Percentiles rank a stretch among this genome's conserved stretches.
Conservation (phyloP, 352 stramenopile genomes). For the Peronospora tabacina region DNA sequence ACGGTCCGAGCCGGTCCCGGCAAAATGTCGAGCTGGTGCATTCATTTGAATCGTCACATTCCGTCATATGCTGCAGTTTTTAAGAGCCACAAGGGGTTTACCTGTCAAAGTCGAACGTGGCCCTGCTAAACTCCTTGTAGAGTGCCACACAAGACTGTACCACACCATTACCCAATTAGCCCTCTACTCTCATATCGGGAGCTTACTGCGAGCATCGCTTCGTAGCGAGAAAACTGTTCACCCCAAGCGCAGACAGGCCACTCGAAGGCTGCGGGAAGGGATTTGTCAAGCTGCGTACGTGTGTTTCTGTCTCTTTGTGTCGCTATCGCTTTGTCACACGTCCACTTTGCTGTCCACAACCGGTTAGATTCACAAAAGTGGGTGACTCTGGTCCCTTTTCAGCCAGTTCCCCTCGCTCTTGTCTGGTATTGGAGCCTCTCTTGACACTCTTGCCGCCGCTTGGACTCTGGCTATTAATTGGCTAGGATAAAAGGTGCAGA, state of each 20-base stretch:
- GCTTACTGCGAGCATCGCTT: constrained; percentile 23
- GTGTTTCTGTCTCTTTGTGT: neutral
- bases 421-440: neutral
- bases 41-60: too few relatives aligned
- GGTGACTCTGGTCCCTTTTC: constrained; percentile 13
- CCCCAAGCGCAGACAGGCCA: constrained; percentile 8
- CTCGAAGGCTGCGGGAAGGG: constrained; percentile 1
- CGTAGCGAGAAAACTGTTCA: constrained; percentile 16
- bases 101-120: neutral
- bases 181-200: constrained; percentile 9
- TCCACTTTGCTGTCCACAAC: neutral
- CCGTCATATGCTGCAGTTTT: too few relatives aligned
- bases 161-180: constrained; percentile 4
- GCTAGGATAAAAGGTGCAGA: constrained; percentile 24
- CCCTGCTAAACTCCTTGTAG: neutral
- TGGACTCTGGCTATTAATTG: constrained; percentile 10
- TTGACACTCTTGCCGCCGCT: neutral
- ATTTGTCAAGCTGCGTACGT: neutral
- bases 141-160: constrained; percentile 8
- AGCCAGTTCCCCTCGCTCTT: constrained; percentile 14
- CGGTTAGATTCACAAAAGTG: neutral
- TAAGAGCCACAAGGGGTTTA: neutral
- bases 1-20: too few relatives aligned
- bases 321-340: too few relatives aligned
- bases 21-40: too few relatives aligned